Conservation (phyloP, 306 rosid species). For the Gastrolobium villosum region DNA sequence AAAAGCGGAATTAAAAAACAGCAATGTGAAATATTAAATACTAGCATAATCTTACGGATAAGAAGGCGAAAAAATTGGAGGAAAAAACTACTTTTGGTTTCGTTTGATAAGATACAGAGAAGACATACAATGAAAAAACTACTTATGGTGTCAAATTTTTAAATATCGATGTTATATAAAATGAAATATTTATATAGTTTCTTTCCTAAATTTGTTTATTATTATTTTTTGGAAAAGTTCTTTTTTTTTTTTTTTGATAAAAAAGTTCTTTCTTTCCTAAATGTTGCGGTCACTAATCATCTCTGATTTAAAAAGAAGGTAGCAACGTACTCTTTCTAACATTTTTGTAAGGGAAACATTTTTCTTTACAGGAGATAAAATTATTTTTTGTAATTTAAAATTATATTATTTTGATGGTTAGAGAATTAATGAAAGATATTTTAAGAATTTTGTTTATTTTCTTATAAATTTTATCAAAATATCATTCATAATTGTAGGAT, state of each 20-base stretch:
- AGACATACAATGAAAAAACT: background rate
- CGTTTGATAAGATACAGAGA: background rate
- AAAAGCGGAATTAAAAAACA: background rate
- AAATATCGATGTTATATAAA: background rate
- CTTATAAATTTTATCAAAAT: no score
- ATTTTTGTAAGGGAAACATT: no score
- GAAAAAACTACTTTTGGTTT: background rate
- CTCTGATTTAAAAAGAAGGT: background rate
- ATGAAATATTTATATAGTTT: conserved; percentile 5
- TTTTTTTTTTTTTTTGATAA: no score
- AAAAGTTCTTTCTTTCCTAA: background rate
- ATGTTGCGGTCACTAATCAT: background rate
- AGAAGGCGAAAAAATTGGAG: background rate
- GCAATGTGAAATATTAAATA: background rate
- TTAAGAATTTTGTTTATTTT: no score
- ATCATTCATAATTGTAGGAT: no score
- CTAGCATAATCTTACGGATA: conserved; percentile 19
- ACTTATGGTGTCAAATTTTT: background rate
- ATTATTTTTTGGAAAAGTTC: background rate
- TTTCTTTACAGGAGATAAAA: no score
- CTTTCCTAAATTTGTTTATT: no score
- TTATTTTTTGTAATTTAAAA: no score
- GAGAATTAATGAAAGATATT: no score
- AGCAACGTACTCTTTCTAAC: no score
- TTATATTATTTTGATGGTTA: no score